Conservation (phyloP, 2,329 filamentous ascomycete species). For the Colletotrichum sp. region DNA sequence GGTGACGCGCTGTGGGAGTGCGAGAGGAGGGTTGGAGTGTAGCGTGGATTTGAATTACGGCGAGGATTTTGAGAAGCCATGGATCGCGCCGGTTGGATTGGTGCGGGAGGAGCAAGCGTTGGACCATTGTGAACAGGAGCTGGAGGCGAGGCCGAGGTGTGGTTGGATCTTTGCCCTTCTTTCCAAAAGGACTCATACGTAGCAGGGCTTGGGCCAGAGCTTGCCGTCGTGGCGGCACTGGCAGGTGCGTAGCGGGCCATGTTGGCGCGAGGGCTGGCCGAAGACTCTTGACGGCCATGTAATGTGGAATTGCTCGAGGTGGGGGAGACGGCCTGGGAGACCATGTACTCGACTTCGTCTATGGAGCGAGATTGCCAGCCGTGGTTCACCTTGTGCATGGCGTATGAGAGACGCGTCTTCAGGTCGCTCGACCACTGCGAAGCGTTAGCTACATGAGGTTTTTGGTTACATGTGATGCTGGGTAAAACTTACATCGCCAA, state of each 20-base stretch:
- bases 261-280: conserved; percentile 53
- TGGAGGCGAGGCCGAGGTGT: conserved; percentile 39
- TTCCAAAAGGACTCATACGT: conserved; percentile 50
- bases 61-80: conserved; percentile 45
- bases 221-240: conserved; percentile 27
- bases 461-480: background rate
- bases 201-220: conserved; percentile 24
- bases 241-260: background rate
- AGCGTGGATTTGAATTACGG: conserved; percentile 54
- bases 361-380: conserved; percentile 84
- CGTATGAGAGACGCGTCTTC: conserved; percentile 85
- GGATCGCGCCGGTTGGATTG: conserved; percentile 54
- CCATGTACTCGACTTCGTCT: conserved; percentile 76
- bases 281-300: conserved; percentile 54
- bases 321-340: conserved; percentile 71
- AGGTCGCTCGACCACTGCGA: conserved; percentile 76
- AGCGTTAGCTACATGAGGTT: conserved; percentile 20
- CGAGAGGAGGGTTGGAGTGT: conserved; percentile 55
- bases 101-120: conserved; percentile 57
- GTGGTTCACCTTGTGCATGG: conserved; percentile 91
- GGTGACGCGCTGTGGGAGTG: conserved; percentile 53
- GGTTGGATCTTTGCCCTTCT: conserved; percentile 26
- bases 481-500: conserved; percentile 71
- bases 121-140: conserved; percentile 37
- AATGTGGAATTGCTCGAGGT: conserved; percentile 62